phyloP scores from a whole-genome alignment of 2,329 filamentous ascomycete genomes.

The Epichloe festucae region DNA sequence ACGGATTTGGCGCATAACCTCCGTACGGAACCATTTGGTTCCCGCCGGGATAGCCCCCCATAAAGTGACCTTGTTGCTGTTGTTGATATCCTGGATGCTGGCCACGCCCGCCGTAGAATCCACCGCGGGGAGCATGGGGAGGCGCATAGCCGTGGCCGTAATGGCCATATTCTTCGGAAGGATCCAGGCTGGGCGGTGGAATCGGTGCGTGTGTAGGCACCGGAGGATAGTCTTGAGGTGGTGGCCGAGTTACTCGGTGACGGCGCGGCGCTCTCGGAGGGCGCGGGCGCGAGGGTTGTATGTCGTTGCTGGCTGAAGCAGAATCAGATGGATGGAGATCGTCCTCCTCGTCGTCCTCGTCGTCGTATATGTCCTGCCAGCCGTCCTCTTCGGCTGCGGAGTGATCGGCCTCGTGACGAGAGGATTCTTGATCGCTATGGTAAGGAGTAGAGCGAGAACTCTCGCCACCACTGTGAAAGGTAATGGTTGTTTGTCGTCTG shows the following conservation, averaged over 20 bases:
- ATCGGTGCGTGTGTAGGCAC: slow-evolving; percentile 26
- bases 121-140: slow-evolving; percentile 14
- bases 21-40: slow-evolving; percentile 37
- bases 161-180: slow-evolving; percentile 46
- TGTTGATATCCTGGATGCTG: slow-evolving; percentile 29
- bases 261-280: slow-evolving; percentile 15
- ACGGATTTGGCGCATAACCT: slow-evolving; percentile 27
- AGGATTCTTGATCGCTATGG: slow-evolving; percentile 26
- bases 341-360: slow-evolving; percentile 29
- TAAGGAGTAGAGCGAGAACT: slow-evolving; percentile 21
- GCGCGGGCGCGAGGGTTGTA: slow-evolving; percentile 10
- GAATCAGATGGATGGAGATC: slow-evolving; percentile 47
- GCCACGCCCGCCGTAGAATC: slow-evolving; percentile 15
- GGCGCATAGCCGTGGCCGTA: slow-evolving; percentile 12
- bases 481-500: slow-evolving; percentile 15
- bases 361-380: slow-evolving; percentile 19
- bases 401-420: slow-evolving; percentile 18
- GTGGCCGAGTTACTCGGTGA: slow-evolving; percentile 20
- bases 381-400: slow-evolving; percentile 26
- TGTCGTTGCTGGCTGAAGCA: slow-evolving; percentile 33
- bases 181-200: slow-evolving; percentile 50
- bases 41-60: slow-evolving; percentile 23
- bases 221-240: slow-evolving; percentile 26
- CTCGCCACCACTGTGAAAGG: slow-evolving; percentile 16
- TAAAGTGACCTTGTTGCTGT: slow-evolving; percentile 33